A percentile compares a stretch with the other conserved stretches of the same genome.
These are phyloP conservation scores for Rhytidiadelphus loreus DNA, from an alignment of 225 moss, liverwort and hornwort species.

Conservation along the genomic window DNA sequence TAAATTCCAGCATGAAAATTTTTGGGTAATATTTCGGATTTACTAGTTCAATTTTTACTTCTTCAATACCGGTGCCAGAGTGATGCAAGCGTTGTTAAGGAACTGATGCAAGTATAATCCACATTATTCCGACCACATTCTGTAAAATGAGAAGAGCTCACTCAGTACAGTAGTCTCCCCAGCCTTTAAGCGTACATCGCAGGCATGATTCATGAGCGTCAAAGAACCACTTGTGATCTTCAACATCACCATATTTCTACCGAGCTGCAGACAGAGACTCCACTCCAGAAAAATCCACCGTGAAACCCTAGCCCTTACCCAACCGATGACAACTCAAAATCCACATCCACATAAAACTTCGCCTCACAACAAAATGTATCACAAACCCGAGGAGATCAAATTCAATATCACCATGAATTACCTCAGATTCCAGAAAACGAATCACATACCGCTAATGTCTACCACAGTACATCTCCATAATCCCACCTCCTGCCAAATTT, in stretches of 20 bases:
- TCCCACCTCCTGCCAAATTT: background rate
- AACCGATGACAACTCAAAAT: background rate
- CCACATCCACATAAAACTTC: background rate
- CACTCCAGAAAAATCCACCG: background rate
- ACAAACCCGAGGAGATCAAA: background rate
- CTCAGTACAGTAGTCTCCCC: background rate
- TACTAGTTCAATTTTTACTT: background rate
- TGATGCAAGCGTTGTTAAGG: background rate
- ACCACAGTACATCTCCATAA: background rate
- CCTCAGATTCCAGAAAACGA: background rate
- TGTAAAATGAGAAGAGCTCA: background rate
- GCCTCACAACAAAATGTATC: background rate
- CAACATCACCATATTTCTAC: background rate
- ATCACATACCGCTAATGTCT: background rate
- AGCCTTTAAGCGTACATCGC: background rate
- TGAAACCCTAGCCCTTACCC: background rate
- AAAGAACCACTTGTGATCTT: background rate
- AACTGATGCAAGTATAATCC: background rate
- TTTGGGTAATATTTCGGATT: background rate
- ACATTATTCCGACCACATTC: background rate
- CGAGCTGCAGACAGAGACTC: background rate
- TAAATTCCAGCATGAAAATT: background rate
- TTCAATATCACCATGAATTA: background rate
- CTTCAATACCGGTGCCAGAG: background rate
- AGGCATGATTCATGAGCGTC: background rate